phyloP scores from a whole-genome alignment of 2,329 filamentous ascomycete species.

The Blumeriella jaapii region DNA sequence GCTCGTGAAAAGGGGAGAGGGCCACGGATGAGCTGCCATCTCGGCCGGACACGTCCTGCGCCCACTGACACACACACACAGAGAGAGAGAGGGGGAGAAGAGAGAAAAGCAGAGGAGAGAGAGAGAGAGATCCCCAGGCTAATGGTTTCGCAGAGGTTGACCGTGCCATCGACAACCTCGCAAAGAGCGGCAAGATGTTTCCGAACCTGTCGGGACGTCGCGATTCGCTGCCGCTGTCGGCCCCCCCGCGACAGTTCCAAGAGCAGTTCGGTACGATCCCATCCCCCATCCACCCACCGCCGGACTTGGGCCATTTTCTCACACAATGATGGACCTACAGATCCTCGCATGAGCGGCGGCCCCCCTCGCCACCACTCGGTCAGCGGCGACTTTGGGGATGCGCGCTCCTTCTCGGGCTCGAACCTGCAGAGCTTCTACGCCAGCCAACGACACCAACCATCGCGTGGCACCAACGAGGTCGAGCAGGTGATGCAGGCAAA shows the following conservation, averaged over 20 bases:
- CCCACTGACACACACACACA: too few species aligned
- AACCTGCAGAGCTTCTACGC: slow-evolving; percentile 93
- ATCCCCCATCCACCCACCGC: slow-evolving; percentile 7
- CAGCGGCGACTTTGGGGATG: slow-evolving; percentile 60
- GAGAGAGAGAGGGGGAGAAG: too few species aligned
- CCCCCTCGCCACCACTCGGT: slow-evolving; percentile 72
- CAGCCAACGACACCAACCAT: slow-evolving; percentile 78
- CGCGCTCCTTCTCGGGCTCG: slow-evolving; percentile 59
- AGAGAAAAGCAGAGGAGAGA: slow-evolving; percentile 1
- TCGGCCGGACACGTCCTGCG: too few species aligned
- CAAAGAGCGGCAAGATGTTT: slow-evolving; percentile 94
- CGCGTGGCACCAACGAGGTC: slow-evolving; percentile 76
- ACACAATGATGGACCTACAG: slow-evolving; percentile 36
- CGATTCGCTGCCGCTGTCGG: slow-evolving; percentile 63
- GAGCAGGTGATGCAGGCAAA: slow-evolving; percentile 99
- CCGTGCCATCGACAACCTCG: slow-evolving; percentile 84
- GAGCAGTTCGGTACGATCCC: slow-evolving; percentile 45
- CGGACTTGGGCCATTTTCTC: too few species aligned
- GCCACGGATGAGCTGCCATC: too few species aligned
- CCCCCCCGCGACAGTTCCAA: slow-evolving; percentile 41
- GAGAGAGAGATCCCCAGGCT: slow-evolving; percentile 9
- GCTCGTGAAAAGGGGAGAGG: too few species aligned
- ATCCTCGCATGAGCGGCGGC: slow-evolving; percentile 54
- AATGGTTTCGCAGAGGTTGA: slow-evolving; percentile 64
- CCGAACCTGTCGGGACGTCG: slow-evolving; percentile 47